Conservation (phyloP, 2,329 filamentous ascomycete species). For the Ceratocystis ficicola region DNA sequence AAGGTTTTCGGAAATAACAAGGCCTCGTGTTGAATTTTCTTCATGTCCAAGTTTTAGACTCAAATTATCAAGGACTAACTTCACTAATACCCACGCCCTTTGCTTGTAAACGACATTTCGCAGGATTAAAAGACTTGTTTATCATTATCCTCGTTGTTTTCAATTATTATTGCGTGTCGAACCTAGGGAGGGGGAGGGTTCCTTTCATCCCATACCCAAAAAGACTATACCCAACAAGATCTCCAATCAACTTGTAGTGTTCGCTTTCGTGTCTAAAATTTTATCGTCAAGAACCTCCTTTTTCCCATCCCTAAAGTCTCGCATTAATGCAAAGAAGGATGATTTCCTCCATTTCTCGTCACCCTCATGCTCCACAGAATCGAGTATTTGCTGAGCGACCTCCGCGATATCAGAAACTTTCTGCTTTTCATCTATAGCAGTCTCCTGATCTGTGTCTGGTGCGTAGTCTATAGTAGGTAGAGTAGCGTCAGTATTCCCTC, state of each 20-base stretch:
- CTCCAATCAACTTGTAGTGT: not conserved
- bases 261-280: slow-evolving; percentile 28
- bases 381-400: slow-evolving; percentile 34
- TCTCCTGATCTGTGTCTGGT: slow-evolving; percentile 22
- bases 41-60: too few relatives aligned
- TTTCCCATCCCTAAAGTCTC: slow-evolving; percentile 35
- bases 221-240: not conserved
- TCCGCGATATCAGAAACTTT: slow-evolving; percentile 32
- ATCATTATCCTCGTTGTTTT: not conserved
- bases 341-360: slow-evolving; percentile 39
- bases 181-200: not conserved
- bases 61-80: not conserved
- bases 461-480: slow-evolving; percentile 22
- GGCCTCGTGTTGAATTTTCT: not conserved
- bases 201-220: not conserved
- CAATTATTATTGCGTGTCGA: not conserved
- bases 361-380: slow-evolving; percentile 35
- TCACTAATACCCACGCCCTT: not conserved
- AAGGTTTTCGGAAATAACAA: not conserved
- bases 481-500: slow-evolving; percentile 17
- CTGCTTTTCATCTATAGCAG: slow-evolving; percentile 23
- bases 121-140: not conserved
- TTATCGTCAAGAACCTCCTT: slow-evolving; percentile 36
- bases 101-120: not conserved
- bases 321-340: slow-evolving; percentile 35